phyloP scores from a whole-genome alignment of 2,329 filamentous ascomycete species.

The Colletotrichum musicola region DNA sequence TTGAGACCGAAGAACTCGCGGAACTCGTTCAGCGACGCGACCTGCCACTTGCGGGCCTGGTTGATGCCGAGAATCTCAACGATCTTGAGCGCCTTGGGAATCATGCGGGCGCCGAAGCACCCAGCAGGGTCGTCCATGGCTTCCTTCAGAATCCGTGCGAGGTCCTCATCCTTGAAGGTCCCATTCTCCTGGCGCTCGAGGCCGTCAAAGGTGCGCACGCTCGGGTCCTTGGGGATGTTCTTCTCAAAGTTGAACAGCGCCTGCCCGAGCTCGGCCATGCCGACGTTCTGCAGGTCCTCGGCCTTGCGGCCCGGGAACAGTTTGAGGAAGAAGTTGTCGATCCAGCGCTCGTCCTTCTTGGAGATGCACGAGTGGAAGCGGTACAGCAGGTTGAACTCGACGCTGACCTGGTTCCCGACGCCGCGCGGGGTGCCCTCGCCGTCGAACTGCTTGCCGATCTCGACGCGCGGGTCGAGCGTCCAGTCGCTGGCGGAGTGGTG shows the following conservation, averaged over 20 bases:
- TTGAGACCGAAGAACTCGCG: constrained; percentile 72
- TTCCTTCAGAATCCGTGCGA: constrained; percentile 66
- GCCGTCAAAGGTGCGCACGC: constrained; percentile 61
- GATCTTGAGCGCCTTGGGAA: constrained; percentile 68
- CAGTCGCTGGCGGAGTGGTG: constrained; percentile 70
- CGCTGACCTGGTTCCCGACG: constrained; percentile 75
- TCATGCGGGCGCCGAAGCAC: constrained; percentile 69
- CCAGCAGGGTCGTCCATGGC: constrained; percentile 73
- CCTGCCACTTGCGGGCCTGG: constrained; percentile 72
- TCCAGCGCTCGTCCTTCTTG: constrained; percentile 72
- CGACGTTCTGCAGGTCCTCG: constrained; percentile 50
- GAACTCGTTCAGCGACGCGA: constrained; percentile 74
- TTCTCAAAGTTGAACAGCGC: constrained; percentile 50
- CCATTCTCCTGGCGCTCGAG: constrained; percentile 63
- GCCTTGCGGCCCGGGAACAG: constrained; percentile 52
- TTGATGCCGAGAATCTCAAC: constrained; percentile 74
- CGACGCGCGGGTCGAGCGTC: constrained; percentile 73
- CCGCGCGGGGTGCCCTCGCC: constrained; percentile 64
- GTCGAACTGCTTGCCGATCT: constrained; percentile 62
- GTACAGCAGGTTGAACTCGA: constrained; percentile 77
- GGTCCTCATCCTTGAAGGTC: constrained; percentile 68
- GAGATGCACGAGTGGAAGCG: constrained; percentile 74
- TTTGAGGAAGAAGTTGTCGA: constrained; percentile 64
- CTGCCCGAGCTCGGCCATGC: constrained; percentile 51
- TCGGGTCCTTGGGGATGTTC: constrained; percentile 56